Conservation (phyloP, 345 rosid species). For the Atalantia buxifolia region DNA sequence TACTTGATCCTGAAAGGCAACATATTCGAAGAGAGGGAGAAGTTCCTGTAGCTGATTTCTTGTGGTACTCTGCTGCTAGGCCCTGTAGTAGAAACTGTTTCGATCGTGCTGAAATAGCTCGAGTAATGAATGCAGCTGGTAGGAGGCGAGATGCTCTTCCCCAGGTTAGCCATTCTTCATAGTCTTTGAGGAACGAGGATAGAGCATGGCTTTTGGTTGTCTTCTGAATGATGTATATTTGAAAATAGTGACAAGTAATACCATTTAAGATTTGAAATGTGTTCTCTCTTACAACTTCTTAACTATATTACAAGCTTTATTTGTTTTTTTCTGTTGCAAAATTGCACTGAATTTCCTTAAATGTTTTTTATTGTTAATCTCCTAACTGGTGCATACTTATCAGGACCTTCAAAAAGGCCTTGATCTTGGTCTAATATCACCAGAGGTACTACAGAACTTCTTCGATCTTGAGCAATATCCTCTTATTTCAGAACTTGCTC, state of each 20-base stretch:
- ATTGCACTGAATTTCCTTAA: not conserved
- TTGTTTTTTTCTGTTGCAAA: not conserved
- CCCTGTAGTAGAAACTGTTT: conserved; percentile 92
- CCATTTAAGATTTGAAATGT: not conserved
- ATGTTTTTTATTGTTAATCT: not conserved
- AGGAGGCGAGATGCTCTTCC: conserved; percentile 85
- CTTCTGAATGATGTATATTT: not conserved
- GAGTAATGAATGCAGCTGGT: conserved; percentile 96
- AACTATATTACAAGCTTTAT: not conserved
- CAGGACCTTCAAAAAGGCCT: conserved; percentile 96
- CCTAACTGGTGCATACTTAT: conserved; percentile 13
- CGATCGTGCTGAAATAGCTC: conserved; percentile 93
- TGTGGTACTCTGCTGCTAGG: conserved; percentile 95
- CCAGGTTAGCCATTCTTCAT: conserved; percentile 43
- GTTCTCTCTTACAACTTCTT: not conserved
- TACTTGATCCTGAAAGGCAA: conserved; percentile 92
- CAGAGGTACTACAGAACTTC: conserved; percentile 91
- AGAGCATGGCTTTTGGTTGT: not conserved
- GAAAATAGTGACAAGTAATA: not conserved
- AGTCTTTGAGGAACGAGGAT: conserved; percentile 2
- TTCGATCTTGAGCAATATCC: conserved; percentile 88
- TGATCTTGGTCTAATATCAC: conserved; percentile 92
- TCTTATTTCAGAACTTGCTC: conserved; percentile 73
- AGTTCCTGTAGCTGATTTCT: conserved; percentile 79
- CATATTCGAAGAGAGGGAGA: conserved; percentile 83